Evolutionary conservation across 495 filamentous ascomycete species (phyloP), one percentile per base, ranked within the genome.

Genomic region (Aspergillus avenaceus): DNA sequence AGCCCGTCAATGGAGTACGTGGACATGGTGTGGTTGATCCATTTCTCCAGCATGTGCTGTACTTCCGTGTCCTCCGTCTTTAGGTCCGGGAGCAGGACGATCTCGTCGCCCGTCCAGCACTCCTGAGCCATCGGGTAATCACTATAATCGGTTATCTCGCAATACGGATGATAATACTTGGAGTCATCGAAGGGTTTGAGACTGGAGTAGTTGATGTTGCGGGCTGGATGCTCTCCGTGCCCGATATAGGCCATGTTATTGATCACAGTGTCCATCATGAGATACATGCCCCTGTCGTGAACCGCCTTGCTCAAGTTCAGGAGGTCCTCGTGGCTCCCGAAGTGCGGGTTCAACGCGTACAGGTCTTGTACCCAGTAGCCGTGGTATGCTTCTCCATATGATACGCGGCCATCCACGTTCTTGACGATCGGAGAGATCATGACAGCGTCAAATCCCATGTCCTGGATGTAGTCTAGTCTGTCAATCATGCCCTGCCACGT

Each of bases 351-450:
- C 14, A 65, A 24, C 11, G 45, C 49, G 46, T 65, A 60, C 25
- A 65, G 16, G 38, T 63, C 52, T 22, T 61, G 60, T 14, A 51
- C 47, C 62, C 62, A 65, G 48, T 65, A 62, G 4, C 62, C 62
- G 29, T 65, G 62, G 41, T 55, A 65, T 1, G 78, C 74, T 29
- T 63, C 64, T n/a, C 79, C 78, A 42, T 79, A 75, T 1, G 56
- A 54, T 4, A 71, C 76, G 12, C 70, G 62, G 0, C 67, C 65
- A 1, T 74, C 65, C 18, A 86, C 61, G 49, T 86, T 78, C 47
- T 76, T 65, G 25, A 82, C 79, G 13, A 90, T 66, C 0, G 86
- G 86, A 0, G 84, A 86, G 50, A 88, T 90, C 82, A 84, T 87
- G 28, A 89, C 68, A 9, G 85, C 84, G 37, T 81, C 83, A 50